phyloP scores from a whole-genome alignment of 2,329 filamentous ascomycete genomes.

The Chaetomiaceae sp. region DNA sequence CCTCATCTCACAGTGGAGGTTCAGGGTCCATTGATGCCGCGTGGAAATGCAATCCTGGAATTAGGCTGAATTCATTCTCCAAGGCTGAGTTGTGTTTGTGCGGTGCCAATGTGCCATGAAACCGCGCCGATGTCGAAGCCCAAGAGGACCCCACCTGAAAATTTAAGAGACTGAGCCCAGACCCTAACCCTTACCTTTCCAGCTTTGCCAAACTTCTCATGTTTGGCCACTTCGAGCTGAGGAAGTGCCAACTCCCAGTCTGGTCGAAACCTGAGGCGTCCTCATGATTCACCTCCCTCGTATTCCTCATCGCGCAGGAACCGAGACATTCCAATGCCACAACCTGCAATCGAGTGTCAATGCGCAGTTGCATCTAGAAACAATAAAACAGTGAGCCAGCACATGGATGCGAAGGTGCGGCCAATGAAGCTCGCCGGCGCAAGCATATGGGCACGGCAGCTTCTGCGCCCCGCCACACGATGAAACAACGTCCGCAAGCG shows the following conservation, averaged over 20 bases:
- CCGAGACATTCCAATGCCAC: too few species aligned
- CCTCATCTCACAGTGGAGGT: conserved; percentile 8
- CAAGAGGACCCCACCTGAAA: conserved; percentile 4
- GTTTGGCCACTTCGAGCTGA: too few species aligned
- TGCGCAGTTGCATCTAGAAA: too few species aligned
- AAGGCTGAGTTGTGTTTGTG: too few species aligned
- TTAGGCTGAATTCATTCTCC: conserved; percentile 18
- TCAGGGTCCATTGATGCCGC: conserved; percentile 4
- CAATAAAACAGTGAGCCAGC: too few species aligned
- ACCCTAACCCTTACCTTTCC: conserved; percentile 16
- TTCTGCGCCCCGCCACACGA: conserved; percentile 2
- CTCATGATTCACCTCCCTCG: too few species aligned
- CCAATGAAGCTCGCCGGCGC: neutral
- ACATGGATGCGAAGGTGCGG: too few species aligned
- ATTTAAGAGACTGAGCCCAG: neutral
- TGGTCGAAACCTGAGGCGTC: too few species aligned
- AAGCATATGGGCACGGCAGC: neutral
- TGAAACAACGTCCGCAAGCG: neutral
- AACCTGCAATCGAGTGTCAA: too few species aligned
- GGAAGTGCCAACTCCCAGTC: too few species aligned
- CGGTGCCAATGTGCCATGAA: neutral
- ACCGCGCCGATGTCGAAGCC: neutral
- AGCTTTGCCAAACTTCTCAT: neutral
- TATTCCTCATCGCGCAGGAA: too few species aligned
- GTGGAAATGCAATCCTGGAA: neutral